Conservation (phyloP, 331 rosid species). For the Prunus yedoensis region DNA sequence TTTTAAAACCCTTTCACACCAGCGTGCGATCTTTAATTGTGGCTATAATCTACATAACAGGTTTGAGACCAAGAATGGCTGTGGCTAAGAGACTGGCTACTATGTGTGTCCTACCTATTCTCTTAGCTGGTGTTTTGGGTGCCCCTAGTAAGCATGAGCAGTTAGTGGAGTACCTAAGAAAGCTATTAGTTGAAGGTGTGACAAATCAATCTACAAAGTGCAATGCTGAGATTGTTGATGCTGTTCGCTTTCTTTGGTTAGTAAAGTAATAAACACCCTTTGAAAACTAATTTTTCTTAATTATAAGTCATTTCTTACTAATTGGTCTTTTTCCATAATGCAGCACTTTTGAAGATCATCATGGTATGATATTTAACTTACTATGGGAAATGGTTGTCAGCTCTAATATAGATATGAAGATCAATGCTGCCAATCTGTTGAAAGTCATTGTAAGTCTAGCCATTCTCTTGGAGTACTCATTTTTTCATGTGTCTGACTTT, state of each 20-base stretch:
- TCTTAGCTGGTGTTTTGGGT: constrained; percentile 88
- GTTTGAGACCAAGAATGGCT: constrained; percentile 76
- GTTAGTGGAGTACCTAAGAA: constrained; percentile 70
- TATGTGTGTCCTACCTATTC: constrained; percentile 84
- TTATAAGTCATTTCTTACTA: constrained; percentile 17
- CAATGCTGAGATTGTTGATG: constrained; percentile 73
- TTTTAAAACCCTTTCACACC: constrained; percentile 22
- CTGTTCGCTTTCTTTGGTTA: constrained; percentile 91
- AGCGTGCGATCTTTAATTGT: constrained; percentile 26
- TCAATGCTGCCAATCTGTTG: constrained; percentile 78
- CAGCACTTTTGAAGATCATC: constrained; percentile 82
- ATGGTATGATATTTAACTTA: constrained; percentile 70
- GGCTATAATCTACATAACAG: constrained; percentile 37
- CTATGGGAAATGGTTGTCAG: constrained; percentile 99
- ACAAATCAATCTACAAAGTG: constrained; percentile 46
- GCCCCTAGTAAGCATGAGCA: constrained; percentile 64
- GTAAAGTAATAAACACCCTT: constrained; percentile 27
- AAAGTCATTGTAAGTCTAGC: constrained; percentile 71
- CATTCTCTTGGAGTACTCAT: constrained; percentile 16
- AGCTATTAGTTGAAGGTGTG: constrained; percentile 63
- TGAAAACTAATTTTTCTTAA: not conserved
- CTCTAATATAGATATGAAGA: constrained; percentile 71
- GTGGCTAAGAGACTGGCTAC: constrained; percentile 75
- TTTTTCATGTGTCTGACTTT: constrained; percentile 29
- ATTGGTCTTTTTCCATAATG: constrained; percentile 35